Evolutionary conservation across 78 protist species (phyloP), one percentile per base, ranked within the genome.

Genomic region (Cavenderia fasciculata): DNA sequence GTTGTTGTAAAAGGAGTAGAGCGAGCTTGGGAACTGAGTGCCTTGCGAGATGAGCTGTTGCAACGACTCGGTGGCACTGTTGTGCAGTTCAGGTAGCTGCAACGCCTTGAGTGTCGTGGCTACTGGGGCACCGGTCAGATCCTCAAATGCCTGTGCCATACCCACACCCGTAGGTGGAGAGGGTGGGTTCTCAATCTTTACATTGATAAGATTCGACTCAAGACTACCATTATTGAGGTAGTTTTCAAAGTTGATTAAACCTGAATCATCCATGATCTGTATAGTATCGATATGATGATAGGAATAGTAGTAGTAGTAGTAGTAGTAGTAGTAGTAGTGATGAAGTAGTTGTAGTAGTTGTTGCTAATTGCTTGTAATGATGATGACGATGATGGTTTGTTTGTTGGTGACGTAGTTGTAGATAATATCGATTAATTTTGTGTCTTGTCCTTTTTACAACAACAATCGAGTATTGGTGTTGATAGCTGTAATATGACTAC

Each of bases 261-360:
- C 84, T 14, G 84, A 56, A 56, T 73, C 84, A 56, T 73, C 84
- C 84, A 73, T 73, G 14, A n/a, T n/a, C n/a, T n/a, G n/a, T n/a
- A n/a, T n/a, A n/a, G n/a, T n/a, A n/a, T n/a, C n/a, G n/a, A n/a
- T n/a, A n/a, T n/a, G n/a, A n/a, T n/a, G n/a, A n/a, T n/a, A n/a
- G n/a, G n/a, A n/a, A n/a, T n/a, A n/a, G n/a, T n/a, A n/a, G n/a
- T n/a, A n/a, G n/a, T n/a, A n/a, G n/a, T n/a, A n/a, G n/a, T n/a
- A n/a, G n/a, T n/a, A n/a, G n/a, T n/a, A n/a, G n/a, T n/a, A n/a
- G n/a, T n/a, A n/a, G n/a, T n/a, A n/a, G n/a, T n/a, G n/a, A n/a
- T n/a, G n/a, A n/a, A n/a, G n/a, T n/a, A n/a, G n/a, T n/a, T n/a
- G n/a, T n/a, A n/a, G n/a, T n/a, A n/a, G n/a, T n/a, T n/a, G n/a